Evolutionary conservation across 78 protist species (phyloP), one percentile per base, ranked within the genome.

Genomic region (Dictyostelium brefeldianum): DNA sequence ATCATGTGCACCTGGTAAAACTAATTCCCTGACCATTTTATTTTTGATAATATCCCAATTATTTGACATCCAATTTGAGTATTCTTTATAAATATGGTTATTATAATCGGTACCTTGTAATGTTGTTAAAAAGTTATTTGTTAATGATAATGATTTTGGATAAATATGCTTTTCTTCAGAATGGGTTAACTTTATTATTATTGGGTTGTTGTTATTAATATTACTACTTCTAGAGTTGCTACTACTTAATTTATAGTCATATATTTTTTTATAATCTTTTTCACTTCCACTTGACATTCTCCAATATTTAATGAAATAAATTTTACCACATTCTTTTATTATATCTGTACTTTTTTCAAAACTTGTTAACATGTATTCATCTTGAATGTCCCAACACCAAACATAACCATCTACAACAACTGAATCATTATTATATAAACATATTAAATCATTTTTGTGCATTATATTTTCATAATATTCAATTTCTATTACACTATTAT

Each of bases 41-140:
- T 70, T 17, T 43, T 70, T 70, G 17, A 70, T 41, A 20, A 3
- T 7, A 17, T 70, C 78, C 78, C 78, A 70, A 70, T 70, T 18
- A 70, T 25, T 70, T 20, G 78, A 36, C 53, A 70, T 70, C 78
- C 78, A 70, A 18, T 18, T n/a, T 70, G 78, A 70, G 20, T 31
- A 70, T 27, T 70, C 51, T 70, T 70, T 70, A 20, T 41, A 70
- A 20, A 31, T 31, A n/a, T 31, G 18, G 1, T 54, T 15, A 54
- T 54, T 15, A 54, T 36, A 36, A 36, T 36, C 43, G 2, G 5
- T 2, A 36, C 43, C 43, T 36, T 36, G 43, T 36, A 2, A 36
- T 3, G 43, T 36, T 3, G 43, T 36, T 36, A 36, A 36, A 36
- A 36, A 36, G n/a, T n/a, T n/a, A 36, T 1, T 36, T 36, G 43